These are phyloP conservation scores for Torrubiella hemipterigena DNA, from an alignment of 2,329 filamentous ascomycete genomes.

Conservation along the genomic window DNA sequence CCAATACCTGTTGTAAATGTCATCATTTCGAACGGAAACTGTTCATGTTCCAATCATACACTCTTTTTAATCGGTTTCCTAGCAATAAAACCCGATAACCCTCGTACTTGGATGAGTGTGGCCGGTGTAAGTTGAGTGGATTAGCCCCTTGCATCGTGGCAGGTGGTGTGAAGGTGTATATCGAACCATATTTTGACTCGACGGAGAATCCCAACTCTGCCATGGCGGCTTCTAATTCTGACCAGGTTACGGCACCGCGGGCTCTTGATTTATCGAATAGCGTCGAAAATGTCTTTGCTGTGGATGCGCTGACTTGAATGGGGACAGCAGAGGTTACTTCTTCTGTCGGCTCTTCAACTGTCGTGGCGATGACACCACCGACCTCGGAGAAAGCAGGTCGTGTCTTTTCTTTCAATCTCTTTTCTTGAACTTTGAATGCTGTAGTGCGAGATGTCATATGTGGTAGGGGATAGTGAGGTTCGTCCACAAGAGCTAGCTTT, in stretches of 20 bases:
- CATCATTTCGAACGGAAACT: slow-evolving; percentile 15
- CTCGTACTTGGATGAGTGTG: slow-evolving; percentile 23
- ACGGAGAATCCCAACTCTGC: slow-evolving; percentile 27
- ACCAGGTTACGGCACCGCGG: slow-evolving; percentile 21
- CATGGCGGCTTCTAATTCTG: slow-evolving; percentile 27
- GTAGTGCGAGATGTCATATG: too few relatives aligned
- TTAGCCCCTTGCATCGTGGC: slow-evolving; percentile 12
- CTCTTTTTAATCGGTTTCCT: slow-evolving; percentile 17
- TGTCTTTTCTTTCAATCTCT: slow-evolving; percentile 31
- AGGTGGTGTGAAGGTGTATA: slow-evolving; percentile 25
- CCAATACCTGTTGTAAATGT: too few relatives aligned
- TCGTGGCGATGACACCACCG: not conserved
- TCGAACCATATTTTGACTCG: slow-evolving; percentile 25
- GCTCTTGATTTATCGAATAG: slow-evolving; percentile 19
- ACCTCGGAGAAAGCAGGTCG: slow-evolving; percentile 22
- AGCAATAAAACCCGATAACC: slow-evolving; percentile 15
- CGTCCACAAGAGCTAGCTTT: slow-evolving; percentile 3
- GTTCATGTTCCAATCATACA: slow-evolving; percentile 22
- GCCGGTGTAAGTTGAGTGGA: slow-evolving; percentile 21
- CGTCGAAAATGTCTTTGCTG: slow-evolving; percentile 22
- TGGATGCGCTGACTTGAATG: slow-evolving; percentile 25
- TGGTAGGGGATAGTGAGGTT: slow-evolving; percentile 9
- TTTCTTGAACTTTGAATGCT: slow-evolving; percentile 11
- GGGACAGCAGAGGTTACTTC: too few relatives aligned
- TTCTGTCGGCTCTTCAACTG: slow-evolving; percentile 6